Evolutionary conservation across 2,329 filamentous ascomycete species (phyloP).

Genomic region (Fusarium sublunatum): DNA sequence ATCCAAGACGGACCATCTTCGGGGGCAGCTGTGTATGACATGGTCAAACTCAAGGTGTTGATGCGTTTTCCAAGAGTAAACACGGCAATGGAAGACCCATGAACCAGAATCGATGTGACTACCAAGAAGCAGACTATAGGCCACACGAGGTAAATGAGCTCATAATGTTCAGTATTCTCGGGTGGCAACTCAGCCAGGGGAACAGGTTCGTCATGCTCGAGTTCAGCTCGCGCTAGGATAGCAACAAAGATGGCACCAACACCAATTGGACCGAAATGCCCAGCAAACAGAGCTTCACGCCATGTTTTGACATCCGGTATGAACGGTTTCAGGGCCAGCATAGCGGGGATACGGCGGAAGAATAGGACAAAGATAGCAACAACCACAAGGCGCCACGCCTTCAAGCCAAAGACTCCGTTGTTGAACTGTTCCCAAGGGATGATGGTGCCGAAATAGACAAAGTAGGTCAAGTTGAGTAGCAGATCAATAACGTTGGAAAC

Average conservation of each 20-base stretch:
- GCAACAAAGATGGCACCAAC: conserved; percentile 97
- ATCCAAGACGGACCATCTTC: conserved; percentile 95
- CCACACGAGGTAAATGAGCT: conserved; percentile 89
- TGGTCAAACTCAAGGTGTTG: conserved; percentile 93
- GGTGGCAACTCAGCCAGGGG: conserved; percentile 74
- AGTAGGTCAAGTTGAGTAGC: conserved; percentile 95
- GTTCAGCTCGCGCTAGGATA: conserved; percentile 90
- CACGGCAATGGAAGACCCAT: conserved; percentile 97
- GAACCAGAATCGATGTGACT: conserved; percentile 91
- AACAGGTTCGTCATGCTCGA: conserved; percentile 80
- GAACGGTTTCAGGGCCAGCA: conserved; percentile 88
- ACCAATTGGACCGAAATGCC: conserved; percentile 97
- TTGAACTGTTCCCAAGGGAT: conserved; percentile 97
- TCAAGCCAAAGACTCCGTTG: conserved; percentile 75
- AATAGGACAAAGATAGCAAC: conserved; percentile 94
- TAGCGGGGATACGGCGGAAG: conserved; percentile 95
- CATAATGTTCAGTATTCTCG: conserved; percentile 66
- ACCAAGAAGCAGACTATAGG: conserved; percentile 95
- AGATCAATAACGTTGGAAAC: conserved; percentile 99
- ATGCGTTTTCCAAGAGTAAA: conserved; percentile 98
- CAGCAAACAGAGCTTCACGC: conserved; percentile 95
- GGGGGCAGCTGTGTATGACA: conserved; percentile 92
- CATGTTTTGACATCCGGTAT: conserved; percentile 99
- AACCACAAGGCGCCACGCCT: conserved; percentile 91
- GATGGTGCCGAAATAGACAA: conserved; percentile 97